A percentile compares a stretch with the other conserved stretches of the same genome.
Conservation (phyloP, 306 rosid genomes). For the Geum urbanum region DNA sequence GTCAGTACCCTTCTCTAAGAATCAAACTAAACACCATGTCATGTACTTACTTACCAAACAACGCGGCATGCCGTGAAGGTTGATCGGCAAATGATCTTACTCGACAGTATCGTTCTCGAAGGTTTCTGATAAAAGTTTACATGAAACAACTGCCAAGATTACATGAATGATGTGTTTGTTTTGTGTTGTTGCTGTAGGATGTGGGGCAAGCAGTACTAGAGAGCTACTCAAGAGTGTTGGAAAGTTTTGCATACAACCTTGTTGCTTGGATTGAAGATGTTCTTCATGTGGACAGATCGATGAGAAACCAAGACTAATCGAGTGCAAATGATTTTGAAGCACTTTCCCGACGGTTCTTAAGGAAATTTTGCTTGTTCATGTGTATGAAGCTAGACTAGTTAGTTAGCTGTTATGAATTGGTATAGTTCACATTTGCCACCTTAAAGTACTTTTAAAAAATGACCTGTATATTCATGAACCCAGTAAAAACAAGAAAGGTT, state of each 20-base stretch:
- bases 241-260: conserved; percentile 38
- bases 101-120: too few species aligned
- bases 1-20: not conserved
- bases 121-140: not conserved
- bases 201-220: conserved; percentile 45
- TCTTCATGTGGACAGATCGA: conserved; percentile 32
- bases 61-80: not conserved
- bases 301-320: conserved; percentile 22
- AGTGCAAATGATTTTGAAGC: not conserved
- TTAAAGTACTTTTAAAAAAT: not conserved
- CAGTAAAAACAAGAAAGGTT: not conserved
- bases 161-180: not conserved
- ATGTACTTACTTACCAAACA: not conserved
- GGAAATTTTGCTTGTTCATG: not conserved
- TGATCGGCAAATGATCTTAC: too few species aligned
- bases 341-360: conserved; percentile 11
- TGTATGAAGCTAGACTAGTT: conserved; percentile 15
- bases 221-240: conserved; percentile 49
- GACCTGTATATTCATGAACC: not conserved
- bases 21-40: not conserved
- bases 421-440: not conserved
- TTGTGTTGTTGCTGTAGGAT: conserved; percentile 17
- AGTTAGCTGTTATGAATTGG: not conserved
- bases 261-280: conserved; percentile 43
- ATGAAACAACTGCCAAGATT: not conserved